These are phyloP conservation scores for Arthrobotrys conoides DNA, from an alignment of 2,329 filamentous ascomycete genomes.

Conservation along the genomic window DNA sequence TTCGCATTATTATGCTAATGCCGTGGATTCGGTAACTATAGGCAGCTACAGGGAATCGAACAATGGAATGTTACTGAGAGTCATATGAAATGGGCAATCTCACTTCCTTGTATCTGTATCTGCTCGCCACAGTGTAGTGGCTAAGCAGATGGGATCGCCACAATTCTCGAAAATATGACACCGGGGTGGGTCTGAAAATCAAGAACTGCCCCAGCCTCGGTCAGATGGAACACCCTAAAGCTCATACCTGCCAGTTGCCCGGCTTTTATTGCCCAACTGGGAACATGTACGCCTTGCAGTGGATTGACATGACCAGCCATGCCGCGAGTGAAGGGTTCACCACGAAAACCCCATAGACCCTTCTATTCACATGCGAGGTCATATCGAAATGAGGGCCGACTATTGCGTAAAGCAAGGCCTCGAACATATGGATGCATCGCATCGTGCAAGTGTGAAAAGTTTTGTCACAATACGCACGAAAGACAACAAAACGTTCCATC, in stretches of 20 bases:
- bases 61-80: conserved; percentile 26
- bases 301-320: conserved; percentile 21
- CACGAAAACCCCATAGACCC: conserved; percentile 1
- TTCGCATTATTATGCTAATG: not conserved
- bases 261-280: not conserved
- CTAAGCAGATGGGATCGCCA: conserved; percentile 17
- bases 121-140: conserved; percentile 40
- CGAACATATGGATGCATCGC: not conserved
- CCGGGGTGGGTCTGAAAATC: not conserved
- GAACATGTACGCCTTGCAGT: conserved; percentile 29
- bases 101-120: not conserved
- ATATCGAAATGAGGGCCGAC: conserved; percentile 29
- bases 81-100: conserved; percentile 6
- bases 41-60: conserved; percentile 4
- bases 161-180: not conserved
- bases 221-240: not conserved
- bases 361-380: conserved; percentile 14
- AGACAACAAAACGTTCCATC: not conserved
- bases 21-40: not conserved
- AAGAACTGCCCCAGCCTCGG: conserved; percentile 3
- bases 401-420: conserved; percentile 40
- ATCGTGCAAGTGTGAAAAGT: conserved; percentile 18
- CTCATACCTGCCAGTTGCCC: not conserved
- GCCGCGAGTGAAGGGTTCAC: conserved; percentile 11
- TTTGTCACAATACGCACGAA: conserved; percentile 6